Conservation (phyloP, 2,329 filamentous ascomycete genomes). For the Neocucurbitaria cava region DNA sequence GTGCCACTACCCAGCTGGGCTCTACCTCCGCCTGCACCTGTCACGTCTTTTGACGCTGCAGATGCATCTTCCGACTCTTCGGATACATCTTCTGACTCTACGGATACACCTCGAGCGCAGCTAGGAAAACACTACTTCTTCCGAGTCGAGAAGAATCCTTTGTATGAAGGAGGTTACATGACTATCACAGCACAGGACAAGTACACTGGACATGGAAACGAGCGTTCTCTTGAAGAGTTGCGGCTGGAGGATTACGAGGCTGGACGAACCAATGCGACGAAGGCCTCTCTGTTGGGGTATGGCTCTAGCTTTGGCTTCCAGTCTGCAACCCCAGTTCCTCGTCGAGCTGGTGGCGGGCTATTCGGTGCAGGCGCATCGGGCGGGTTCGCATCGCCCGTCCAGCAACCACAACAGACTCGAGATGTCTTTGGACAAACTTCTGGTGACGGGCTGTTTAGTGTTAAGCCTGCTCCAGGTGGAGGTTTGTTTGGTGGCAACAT, state of each 20-base stretch:
- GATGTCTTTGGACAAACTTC: neutral
- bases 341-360: neutral
- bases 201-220: neutral
- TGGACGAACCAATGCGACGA: conserved; percentile 5
- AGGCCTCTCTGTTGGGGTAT: too few species aligned
- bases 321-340: neutral
- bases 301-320: neutral
- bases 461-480: too few species aligned
- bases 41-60: neutral
- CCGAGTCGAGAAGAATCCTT: neutral
- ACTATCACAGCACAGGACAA: conserved; percentile 12
- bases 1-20: neutral
- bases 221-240: conserved; percentile 27
- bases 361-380: too few species aligned
- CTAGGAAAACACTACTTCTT: conserved; percentile 12
- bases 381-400: too few species aligned
- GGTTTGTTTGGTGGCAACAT: too few species aligned
- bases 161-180: conserved; percentile 11
- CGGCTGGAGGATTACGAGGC: conserved; percentile 15
- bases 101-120: neutral
- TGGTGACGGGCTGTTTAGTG: neutral
- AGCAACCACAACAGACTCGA: neutral
- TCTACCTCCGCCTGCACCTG: neutral
- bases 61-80: neutral
- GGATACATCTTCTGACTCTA: neutral